These are phyloP conservation scores for Populus davidiana DNA, from an alignment of 345 rosid genomes.

Conservation along the genomic window DNA sequence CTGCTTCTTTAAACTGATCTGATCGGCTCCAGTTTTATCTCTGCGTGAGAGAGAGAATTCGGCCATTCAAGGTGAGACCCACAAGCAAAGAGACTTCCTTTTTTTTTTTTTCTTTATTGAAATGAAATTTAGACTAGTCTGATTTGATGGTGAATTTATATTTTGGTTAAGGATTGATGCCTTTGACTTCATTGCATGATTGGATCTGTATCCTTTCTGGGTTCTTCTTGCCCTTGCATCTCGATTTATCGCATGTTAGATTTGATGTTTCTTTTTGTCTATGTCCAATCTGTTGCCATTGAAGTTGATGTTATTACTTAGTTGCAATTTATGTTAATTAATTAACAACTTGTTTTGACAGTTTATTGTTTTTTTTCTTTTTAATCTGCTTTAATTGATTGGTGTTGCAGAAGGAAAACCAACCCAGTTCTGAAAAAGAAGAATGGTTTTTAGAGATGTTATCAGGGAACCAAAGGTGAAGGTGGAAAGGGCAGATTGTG, in stretches of 20 bases:
- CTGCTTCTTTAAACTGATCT: not conserved
- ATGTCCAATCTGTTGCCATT: not conserved
- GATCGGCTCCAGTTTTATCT: not conserved
- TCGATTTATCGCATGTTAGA: not conserved
- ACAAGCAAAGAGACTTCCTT: not conserved
- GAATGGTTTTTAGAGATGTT: constrained; percentile 40
- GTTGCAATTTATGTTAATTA: not conserved
- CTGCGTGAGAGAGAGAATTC: not conserved
- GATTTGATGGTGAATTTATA: not conserved
- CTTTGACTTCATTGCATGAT: not conserved
- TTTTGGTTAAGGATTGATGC: not conserved
- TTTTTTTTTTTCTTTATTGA: not conserved
- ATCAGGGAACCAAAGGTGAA: constrained; percentile 19
- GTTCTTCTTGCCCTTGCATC: not conserved
- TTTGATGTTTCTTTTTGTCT: not conserved
- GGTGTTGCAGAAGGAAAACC: not conserved
- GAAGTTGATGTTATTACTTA: not conserved
- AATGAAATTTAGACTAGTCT: not conserved
- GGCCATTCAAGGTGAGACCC: not conserved
- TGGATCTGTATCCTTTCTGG: not conserved
- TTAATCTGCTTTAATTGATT: not conserved
- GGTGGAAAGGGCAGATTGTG: constrained; percentile 16
- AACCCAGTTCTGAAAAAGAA: not conserved
- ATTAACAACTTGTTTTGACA: not conserved
- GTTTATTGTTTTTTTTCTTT: not conserved